Base-by-base conservation (phyloP, 176 grass and related monocot genomes). In the Avena eriantha region DNA sequence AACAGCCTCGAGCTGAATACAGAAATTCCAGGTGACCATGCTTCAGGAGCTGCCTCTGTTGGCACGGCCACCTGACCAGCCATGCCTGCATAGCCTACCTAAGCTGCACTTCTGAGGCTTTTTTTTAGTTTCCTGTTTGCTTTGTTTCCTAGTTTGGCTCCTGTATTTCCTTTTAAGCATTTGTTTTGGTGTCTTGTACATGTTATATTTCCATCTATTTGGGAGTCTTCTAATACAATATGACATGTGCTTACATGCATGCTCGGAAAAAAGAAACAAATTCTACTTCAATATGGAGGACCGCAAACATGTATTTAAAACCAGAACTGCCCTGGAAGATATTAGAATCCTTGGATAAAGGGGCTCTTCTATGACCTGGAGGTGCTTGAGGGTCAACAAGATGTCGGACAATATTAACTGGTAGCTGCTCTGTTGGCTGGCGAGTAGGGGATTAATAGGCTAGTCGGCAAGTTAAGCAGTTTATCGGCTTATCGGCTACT, bases 171-270 rank as follows among this genome's bases (percentile, higher is more conserved):
- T 8, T 72, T 72, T 72, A 45, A 22, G 39, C 69, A 41, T 45
- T 72, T 12, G 10, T 46, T 72, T 46, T 7, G 39, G 69, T 23
- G 69, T 10, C 69, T n/a, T 72, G 33, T 69, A 69, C 66, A 69
- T 69, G 31, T 39, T 69, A 18, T 39, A 69, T 34, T 39, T 69
- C 35, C 17, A 34, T 39, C 66, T 69, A 69, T 69, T 39, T 69
- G 4, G 69, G 21, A 72, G 39, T 72, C 36, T 72, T 72, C 39
- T 72, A 72, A 72, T 46, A 72, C 39, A 72, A 46, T 46, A 22
- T 72, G 69, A 72, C 39, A 72, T 43, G 21, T 41, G 10, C 22
- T 72, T 43, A 72, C 39, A 72, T 46, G 39, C 69, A 46, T 60
- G 21, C 18, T 60, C 57, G 57, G 23, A 16, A 54, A 60, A 60